Conservation (phyloP, 257 asterid species). For the Scutellaria barbata region DNA sequence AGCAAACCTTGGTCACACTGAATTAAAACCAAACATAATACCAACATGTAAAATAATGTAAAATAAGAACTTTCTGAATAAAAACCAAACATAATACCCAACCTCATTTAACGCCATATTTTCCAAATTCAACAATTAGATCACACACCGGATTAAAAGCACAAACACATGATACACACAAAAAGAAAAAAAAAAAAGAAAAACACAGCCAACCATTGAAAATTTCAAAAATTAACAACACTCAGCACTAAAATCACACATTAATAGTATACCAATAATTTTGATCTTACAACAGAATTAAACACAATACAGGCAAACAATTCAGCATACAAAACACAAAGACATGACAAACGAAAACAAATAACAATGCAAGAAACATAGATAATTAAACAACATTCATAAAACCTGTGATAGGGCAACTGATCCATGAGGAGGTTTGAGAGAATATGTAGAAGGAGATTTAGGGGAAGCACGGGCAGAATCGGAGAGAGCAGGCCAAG, state of each 20-base stretch:
- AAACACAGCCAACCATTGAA: too few species aligned
- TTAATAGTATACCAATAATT: too few species aligned
- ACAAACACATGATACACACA: background rate
- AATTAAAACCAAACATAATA: too few species aligned
- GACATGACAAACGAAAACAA: background rate
- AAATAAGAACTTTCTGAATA: too few species aligned
- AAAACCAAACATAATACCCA: too few species aligned
- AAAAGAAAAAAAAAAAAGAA: too few species aligned
- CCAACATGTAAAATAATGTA: too few species aligned
- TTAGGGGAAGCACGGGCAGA: slow-evolving; percentile 73
- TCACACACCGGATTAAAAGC: background rate
- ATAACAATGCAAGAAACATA: background rate
- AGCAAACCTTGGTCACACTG: too few species aligned
- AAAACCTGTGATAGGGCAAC: slow-evolving; percentile 54
- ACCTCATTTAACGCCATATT: too few species aligned
- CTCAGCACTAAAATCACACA: background rate
- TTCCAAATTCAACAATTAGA: too few species aligned
- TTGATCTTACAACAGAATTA: too few species aligned
- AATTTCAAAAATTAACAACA: background rate
- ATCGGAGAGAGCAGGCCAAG: slow-evolving; percentile 85
- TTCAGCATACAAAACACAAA: background rate
- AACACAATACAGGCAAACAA: background rate
- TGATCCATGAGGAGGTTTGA: slow-evolving; percentile 49
- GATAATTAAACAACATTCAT: background rate
- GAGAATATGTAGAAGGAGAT: slow-evolving; percentile 50